Base-by-base conservation (phyloP, 192 early-diverging fungal genomes). In the Backusella parvicylindrica region DNA sequence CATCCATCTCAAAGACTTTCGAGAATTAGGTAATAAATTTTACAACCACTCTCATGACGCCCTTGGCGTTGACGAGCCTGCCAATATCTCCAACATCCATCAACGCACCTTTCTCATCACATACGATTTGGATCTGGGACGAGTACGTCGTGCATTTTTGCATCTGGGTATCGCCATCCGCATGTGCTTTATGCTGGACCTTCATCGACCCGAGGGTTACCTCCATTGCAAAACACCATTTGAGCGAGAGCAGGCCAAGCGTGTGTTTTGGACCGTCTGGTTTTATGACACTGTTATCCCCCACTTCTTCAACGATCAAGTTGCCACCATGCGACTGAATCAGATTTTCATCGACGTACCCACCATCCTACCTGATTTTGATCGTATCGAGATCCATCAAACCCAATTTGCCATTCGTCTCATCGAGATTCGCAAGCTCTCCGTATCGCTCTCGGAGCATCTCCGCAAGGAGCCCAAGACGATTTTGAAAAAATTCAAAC, bases 251-350 rank as follows among this genome's bases (percentile, higher is more conserved):
- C 77, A 79, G 33, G 68, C 72, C 18, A 79, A 79, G 65, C 67
- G 77, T 0, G 40, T 74, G 9, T 79, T 79, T 47, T 79, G 77
- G 77, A 64, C 68, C 1, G 72, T 73, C 6, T 79, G 77, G 77
- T 69, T 79, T 15, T 74, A 70, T 66, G 77, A 79, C 31, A 69
- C 72, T 1, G 68, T 79, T 18, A 66, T 79, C 2, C 72, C 77
- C 2, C 77, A 79, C 18, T 68, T 68, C 11, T 74, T 79, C 28
- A 70, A 73, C 32, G 73, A 64, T 2, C 64, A 70, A 26, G 53
- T 50, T 0, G 23, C 67, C 6, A 30, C 73, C 12, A 79, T 79
- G 32, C 36, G 49, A 11, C 67, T 33, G 6, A 68, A 64, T 3
- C 67, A 70, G n/a, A 79, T 79, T 36, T 38, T 23, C 26, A 70